These are phyloP conservation scores for Tremella fuciformis DNA, from an alignment of 768 basidiomycete species.

Conservation along the genomic window DNA sequence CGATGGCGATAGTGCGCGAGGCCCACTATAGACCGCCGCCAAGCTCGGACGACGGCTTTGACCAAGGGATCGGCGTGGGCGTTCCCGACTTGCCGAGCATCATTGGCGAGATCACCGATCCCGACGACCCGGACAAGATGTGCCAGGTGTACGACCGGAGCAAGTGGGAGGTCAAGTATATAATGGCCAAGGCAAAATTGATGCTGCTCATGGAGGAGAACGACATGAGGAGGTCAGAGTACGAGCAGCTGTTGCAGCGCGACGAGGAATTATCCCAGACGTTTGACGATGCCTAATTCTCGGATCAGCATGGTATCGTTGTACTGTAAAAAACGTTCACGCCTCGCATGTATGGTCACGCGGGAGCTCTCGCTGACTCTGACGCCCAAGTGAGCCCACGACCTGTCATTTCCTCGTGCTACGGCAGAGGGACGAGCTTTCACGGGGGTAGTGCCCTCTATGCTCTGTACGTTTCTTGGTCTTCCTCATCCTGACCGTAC, in stretches of 20 bases:
- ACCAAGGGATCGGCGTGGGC: conserved; percentile 12
- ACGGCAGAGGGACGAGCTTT: too few species aligned
- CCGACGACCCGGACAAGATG: conserved; percentile 11
- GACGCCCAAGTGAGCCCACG: too few species aligned
- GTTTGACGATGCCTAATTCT: too few species aligned
- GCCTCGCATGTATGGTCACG: too few species aligned
- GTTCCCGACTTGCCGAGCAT: not conserved
- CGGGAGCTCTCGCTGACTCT: too few species aligned
- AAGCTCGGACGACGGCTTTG: conserved; percentile 18
- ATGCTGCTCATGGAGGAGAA: conserved; percentile 67
- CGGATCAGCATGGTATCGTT: not conserved
- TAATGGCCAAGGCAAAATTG: conserved; percentile 73
- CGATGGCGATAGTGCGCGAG: not conserved
- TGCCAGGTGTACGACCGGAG: conserved; percentile 22
- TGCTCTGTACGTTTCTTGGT: too few species aligned
- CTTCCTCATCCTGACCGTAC: too few species aligned
- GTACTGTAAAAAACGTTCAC: too few species aligned
- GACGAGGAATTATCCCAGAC: too few species aligned
- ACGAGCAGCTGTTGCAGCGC: conserved; percentile 50
- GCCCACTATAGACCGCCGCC: not conserved
- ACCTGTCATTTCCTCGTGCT: too few species aligned
- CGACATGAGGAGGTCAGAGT: conserved; percentile 64
- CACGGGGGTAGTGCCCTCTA: too few species aligned
- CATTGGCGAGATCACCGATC: conserved; percentile 18
- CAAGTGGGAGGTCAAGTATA: conserved; percentile 60